These are phyloP conservation scores for Nicotiana benthamiana DNA, from an alignment of 257 asterid species.

Conservation along the genomic window DNA sequence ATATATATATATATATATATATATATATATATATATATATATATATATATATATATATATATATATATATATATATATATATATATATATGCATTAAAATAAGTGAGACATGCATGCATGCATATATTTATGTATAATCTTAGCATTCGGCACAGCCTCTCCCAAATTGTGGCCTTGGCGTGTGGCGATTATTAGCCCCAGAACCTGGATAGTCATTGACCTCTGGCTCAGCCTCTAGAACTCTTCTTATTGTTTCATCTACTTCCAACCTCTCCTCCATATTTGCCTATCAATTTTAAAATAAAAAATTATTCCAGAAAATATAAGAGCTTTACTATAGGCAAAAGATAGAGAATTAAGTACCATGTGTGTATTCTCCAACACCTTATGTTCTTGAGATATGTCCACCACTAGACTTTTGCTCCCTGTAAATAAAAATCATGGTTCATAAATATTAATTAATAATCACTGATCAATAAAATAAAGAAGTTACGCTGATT, in stretches of 20 bases:
- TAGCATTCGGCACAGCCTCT: slow-evolving; percentile 36
- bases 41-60: no score
- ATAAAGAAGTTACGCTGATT: not conserved
- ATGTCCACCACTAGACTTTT: slow-evolving; percentile 20
- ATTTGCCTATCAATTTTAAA: slow-evolving; percentile 19
- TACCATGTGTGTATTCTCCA: slow-evolving; percentile 28
- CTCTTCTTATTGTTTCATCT: slow-evolving; percentile 14
- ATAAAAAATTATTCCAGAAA: not conserved
- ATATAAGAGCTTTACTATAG: not conserved
- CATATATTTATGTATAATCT: not conserved
- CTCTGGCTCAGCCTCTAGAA: slow-evolving; percentile 21
- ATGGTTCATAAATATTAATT: not conserved
- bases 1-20: no score
- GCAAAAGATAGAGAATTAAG: not conserved
- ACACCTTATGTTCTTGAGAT: slow-evolving; percentile 12
- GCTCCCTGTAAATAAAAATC: slow-evolving; percentile 31
- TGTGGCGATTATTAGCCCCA: slow-evolving; percentile 66
- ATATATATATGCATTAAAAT: not conserved
- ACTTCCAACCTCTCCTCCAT: slow-evolving; percentile 7
- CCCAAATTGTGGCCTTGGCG: slow-evolving; percentile 41
- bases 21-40: no score
- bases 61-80: no score
- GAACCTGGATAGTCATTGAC: slow-evolving; percentile 65
- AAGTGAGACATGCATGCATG: not conserved
- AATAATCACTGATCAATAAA: not conserved